These are phyloP conservation scores for Fusarium pseudoanthophilum DNA, from an alignment of 2,329 filamentous ascomycete genomes.

Conservation along the genomic window DNA sequence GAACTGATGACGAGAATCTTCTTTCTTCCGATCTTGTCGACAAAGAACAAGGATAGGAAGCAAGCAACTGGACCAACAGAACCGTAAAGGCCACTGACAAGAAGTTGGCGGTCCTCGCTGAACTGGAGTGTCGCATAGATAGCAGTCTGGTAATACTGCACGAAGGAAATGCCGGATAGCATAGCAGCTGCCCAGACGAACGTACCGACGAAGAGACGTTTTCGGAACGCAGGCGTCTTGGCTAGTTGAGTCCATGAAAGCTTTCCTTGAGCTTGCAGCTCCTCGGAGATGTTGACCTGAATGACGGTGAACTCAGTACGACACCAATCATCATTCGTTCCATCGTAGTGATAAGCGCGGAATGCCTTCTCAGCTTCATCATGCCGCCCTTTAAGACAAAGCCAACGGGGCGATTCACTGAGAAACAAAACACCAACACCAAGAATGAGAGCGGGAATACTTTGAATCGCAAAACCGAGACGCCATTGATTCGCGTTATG, in stretches of 20 bases:
- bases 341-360: constrained; percentile 49
- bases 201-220: constrained; percentile 51
- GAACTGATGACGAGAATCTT: constrained; percentile 53
- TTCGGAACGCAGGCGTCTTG: constrained; percentile 49
- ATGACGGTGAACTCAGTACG: constrained; percentile 48
- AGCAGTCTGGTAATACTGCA: constrained; percentile 56
- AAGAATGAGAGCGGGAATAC: constrained; percentile 49
- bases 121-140: constrained; percentile 55
- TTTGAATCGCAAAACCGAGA: constrained; percentile 52
- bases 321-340: constrained; percentile 52
- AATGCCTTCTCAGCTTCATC: constrained; percentile 52
- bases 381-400: constrained; percentile 50
- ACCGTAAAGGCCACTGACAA: constrained; percentile 54
- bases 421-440: constrained; percentile 51
- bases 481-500: constrained; percentile 53
- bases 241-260: constrained; percentile 50
- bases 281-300: constrained; percentile 51
- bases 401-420: constrained; percentile 51
- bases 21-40: constrained; percentile 51
- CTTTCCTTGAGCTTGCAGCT: constrained; percentile 40
- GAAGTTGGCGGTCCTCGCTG: constrained; percentile 50
- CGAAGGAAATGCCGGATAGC: constrained; percentile 55
- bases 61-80: constrained; percentile 53
- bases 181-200: constrained; percentile 57
- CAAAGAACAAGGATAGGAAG: constrained; percentile 52